Evolutionary conservation across 2,329 filamentous ascomycete genomes (phyloP).

Genomic region (Ophiostoma ips): DNA sequence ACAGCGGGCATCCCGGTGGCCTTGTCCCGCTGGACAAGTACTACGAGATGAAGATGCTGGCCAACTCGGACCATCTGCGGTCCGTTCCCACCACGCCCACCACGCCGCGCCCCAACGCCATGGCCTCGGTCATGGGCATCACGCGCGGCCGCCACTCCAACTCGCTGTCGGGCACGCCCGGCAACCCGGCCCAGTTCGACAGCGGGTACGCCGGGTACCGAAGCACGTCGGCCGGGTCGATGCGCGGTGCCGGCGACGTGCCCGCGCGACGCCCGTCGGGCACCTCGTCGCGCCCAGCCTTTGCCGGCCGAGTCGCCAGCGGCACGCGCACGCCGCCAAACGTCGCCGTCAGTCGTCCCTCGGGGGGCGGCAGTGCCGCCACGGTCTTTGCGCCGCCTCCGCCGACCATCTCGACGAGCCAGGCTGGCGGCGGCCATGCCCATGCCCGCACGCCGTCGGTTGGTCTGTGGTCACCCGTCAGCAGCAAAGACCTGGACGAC

Average conservation of each 20-base stretch:
- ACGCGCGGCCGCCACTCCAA: conserved; percentile 30
- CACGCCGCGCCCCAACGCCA: conserved; percentile 19
- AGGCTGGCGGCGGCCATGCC: too few species aligned
- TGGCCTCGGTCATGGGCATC: conserved; percentile 18
- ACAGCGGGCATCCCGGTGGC: conserved; percentile 11
- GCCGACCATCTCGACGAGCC: conserved; percentile 10
- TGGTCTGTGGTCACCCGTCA: conserved; percentile 33
- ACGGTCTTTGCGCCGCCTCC: conserved; percentile 18
- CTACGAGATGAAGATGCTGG: conserved; percentile 63
- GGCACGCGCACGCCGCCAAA: conserved; percentile 6
- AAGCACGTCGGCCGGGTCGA: conserved; percentile 31
- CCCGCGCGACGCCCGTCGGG: conserved; percentile 7
- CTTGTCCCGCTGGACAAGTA: conserved; percentile 39
- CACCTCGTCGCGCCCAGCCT: background rate
- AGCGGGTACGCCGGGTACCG: conserved; percentile 22
- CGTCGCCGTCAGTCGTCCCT: conserved; percentile 8
- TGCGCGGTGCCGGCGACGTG: conserved; percentile 18
- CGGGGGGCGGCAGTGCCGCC: conserved; percentile 15
- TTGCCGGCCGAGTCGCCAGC: background rate
- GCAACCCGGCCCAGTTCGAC: conserved; percentile 14
- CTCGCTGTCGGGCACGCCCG: conserved; percentile 23
- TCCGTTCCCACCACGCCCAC: conserved; percentile 24
- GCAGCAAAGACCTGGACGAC: conserved; percentile 24
- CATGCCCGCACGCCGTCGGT: conserved; percentile 28
- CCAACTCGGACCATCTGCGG: conserved; percentile 60